Base-by-base conservation (phyloP, 805 yeast genomes). In the Brettanomyces anomalus region DNA sequence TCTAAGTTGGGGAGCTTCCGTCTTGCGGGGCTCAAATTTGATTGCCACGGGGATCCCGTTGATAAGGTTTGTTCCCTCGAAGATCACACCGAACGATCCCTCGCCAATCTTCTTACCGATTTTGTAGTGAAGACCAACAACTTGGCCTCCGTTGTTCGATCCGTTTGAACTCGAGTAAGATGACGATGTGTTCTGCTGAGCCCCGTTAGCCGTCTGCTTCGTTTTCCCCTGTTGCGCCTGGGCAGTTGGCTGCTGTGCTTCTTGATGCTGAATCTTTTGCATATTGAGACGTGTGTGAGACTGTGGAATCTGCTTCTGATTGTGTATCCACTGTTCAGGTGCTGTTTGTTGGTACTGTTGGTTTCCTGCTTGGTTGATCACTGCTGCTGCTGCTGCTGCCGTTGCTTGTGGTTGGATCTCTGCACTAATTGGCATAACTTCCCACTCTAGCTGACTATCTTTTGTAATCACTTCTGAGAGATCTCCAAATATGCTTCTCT, bases 101-200 rank as follows among this genome's bases (percentile, higher is more conserved):
- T 93, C 97, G 45, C 98, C 98, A 48, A 93, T 89, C 67, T 93
- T 93, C 64, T 89, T 90, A 46, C 97, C 98, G 44, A 93, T 93
- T 54, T 88, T 84, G 67, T 89, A 93, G 69, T 93, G 98, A 47
- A 90, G 79, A 19, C 98, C 98, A 37, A 93, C 96, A 34, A 82
- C 77, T 61, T 77, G 78, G 35, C 78, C 71, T 45, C 69, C 63
- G 43, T 68, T 71, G 33, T 48, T 36, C 1, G 50, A 34, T 16
- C 54, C 46, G 3, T 49, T 43, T 10, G 53, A n/a, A n/a, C n/a
- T 41, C 4, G 53, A 39, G 26, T 43, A 36, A 30, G 46, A 46
- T 18, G 46, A 46, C 30, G 38, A 24, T 43, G 18, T 35, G 40
- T 33, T 30, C 28, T 24, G 28, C 28, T 24, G 28, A 7, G 10